phyloP scores from a whole-genome alignment of 768 basidiomycete species.

The Lyophyllum atratum region DNA sequence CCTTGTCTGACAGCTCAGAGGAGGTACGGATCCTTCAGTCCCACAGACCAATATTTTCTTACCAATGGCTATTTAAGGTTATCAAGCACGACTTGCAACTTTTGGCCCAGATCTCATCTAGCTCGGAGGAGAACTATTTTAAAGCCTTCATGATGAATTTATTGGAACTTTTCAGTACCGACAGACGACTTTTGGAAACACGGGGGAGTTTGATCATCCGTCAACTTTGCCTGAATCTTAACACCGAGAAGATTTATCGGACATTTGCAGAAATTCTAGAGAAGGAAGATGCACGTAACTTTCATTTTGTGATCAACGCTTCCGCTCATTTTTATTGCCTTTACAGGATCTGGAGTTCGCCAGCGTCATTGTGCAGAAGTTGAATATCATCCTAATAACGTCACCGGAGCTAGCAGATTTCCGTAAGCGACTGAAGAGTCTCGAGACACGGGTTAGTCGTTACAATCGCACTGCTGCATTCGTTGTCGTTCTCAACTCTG shows the following conservation, averaged over 20 bases:
- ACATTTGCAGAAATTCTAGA: constrained; percentile 97
- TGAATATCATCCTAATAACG: constrained; percentile 95
- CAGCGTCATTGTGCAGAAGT: constrained; percentile 95
- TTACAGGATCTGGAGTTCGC: constrained; percentile 94
- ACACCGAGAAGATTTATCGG: constrained; percentile 93
- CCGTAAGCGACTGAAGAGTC: constrained; percentile 85
- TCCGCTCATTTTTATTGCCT: neutral
- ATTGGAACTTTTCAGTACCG: constrained; percentile 93
- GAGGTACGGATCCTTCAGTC: constrained; percentile 52
- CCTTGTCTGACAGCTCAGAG: constrained; percentile 93
- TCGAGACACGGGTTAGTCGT: constrained; percentile 82
- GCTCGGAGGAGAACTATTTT: constrained; percentile 95
- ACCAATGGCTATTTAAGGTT: constrained; percentile 49
- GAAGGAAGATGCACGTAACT: constrained; percentile 83
- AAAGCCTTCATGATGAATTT: constrained; percentile 95
- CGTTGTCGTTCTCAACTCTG: neutral
- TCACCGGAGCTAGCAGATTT: constrained; percentile 96
- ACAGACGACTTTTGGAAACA: constrained; percentile 84
- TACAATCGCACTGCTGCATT: neutral
- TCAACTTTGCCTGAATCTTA: constrained; percentile 90
- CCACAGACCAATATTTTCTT: neutral
- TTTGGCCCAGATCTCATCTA: constrained; percentile 94
- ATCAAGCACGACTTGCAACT: constrained; percentile 96
- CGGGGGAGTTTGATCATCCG: constrained; percentile 95
- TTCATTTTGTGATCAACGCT: neutral